These are phyloP conservation scores for Myxozyma vanderwaltii DNA, from an alignment of 805 yeast species.

Conservation along the genomic window DNA sequence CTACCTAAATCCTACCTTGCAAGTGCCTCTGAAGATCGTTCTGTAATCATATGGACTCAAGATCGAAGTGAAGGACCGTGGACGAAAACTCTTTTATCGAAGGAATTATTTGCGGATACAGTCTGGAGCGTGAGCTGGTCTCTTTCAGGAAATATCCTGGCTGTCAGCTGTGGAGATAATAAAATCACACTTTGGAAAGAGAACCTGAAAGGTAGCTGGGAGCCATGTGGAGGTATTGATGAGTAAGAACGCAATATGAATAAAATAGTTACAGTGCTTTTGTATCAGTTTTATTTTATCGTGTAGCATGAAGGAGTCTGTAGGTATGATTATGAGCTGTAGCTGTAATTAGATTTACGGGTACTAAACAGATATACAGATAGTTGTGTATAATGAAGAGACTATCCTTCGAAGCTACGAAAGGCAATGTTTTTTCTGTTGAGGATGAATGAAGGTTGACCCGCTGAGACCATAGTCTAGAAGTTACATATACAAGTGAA, in stretches of 20 bases:
- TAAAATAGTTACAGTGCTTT: not conserved
- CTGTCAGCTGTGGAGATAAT: conserved; percentile 95
- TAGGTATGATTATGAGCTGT: not conserved
- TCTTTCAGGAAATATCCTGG: conserved; percentile 89
- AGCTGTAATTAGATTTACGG: no score
- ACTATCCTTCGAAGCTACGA: no score
- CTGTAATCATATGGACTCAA: conserved; percentile 94
- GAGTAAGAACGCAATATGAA: conserved; percentile 50
- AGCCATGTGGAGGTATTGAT: conserved; percentile 93
- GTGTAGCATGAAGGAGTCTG: conserved; percentile 2
- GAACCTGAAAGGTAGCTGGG: conserved; percentile 91
- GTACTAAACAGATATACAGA: no score
- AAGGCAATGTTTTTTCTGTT: no score
- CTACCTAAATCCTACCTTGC: conserved; percentile 88
- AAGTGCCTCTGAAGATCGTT: conserved; percentile 93
- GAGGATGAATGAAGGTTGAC: no score
- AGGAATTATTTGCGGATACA: conserved; percentile 90
- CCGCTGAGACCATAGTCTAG: no score
- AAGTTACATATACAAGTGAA: no score
- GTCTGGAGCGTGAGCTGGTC: conserved; percentile 99
- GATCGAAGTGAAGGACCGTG: conserved; percentile 62
- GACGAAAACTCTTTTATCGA: conserved; percentile 75
- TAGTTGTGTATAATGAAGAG: no score
- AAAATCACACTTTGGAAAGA: conserved; percentile 97
- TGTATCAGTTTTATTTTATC: not conserved